Base-by-base conservation (phyloP, 2,329 filamentous ascomycete species). In the Sarocladium strictum region DNA sequence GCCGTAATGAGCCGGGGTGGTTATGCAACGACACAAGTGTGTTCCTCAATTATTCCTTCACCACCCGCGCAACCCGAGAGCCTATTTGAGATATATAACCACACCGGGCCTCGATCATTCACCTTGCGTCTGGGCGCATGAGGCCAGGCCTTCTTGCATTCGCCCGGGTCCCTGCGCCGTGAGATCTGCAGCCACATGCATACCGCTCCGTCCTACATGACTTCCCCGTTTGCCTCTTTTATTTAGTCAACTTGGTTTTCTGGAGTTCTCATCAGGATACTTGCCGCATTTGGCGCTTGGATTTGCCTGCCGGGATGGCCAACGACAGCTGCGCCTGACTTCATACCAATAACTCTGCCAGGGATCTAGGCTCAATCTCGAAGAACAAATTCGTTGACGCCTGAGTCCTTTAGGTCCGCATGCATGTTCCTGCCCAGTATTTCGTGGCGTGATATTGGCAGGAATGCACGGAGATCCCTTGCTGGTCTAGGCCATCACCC, bases 171-270 rank as follows among this genome's bases (percentile, higher is more conserved):
- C 29, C 27, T 33, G 15, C 27, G 33, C 47, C 27, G 27, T 21
- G 27, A 51, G 15, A 21, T 15, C 27, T 51, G 47, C 47, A 51
- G 47, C 47, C 47, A 51, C 47, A 51, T 35, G 47, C 17, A 23
- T 15, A n/a, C 29, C n/a, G n/a, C 7, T 32, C 10, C 47, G 14
- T 11, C 47, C 47, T 19, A 11, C 47, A 51, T 32, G 43, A 29
- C 43, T 49, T 32, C 5, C 35, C n/a, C n/a, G 35, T 38, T n/a
- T n/a, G n/a, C n/a, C n/a, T n/a, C n/a, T n/a, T n/a, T n/a, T n/a
- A n/a, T 19, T 38, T 5, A 38, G 9, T 38, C 35, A 38, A n/a
- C 15, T 38, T 15, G n/a, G 35, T 19, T 38, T 15, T 38, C 35
- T 38, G n/a, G 35, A 19, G 9, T n/a, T 38, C 9, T 9, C 15